Evolutionary conservation across 2,329 filamentous ascomycete genomes (phyloP).

Genomic region (Fusarium aywerte): DNA sequence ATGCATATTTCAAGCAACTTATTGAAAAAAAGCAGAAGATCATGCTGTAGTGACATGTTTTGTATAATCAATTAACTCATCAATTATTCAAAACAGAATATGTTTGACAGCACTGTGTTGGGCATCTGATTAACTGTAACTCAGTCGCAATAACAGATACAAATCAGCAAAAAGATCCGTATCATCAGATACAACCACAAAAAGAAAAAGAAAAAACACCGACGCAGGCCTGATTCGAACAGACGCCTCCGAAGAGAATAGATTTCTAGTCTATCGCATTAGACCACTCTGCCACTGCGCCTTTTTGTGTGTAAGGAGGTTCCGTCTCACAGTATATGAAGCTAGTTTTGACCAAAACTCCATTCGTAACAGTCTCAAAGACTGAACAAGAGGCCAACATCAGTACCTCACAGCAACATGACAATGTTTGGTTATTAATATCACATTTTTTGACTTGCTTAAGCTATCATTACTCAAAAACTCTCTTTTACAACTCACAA

Average conservation of each 20-base stretch:
- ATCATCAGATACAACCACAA: neutral
- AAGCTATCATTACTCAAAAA: neutral
- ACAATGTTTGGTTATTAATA: neutral
- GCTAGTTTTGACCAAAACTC: accelerated
- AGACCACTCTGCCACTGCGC: conserved; percentile 38
- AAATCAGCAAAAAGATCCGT: neutral
- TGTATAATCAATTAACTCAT: neutral
- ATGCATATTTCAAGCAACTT: neutral
- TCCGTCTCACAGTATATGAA: neutral
- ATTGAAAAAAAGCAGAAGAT: neutral
- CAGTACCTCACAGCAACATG: neutral
- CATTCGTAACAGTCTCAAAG: too few species aligned
- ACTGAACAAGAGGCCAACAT: neutral
- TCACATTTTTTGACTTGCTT: neutral
- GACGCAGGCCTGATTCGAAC: conserved; percentile 37
- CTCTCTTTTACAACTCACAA: neutral
- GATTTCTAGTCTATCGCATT: conserved; percentile 39
- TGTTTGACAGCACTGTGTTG: neutral
- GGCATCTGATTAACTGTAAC: neutral
- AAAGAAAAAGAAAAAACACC: conserved; percentile 17
- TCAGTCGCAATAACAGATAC: neutral
- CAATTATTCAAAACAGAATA: neutral
- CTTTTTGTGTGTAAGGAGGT: neutral
- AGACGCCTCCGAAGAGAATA: conserved; percentile 37
- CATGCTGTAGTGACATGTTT: neutral